Conservation (phyloP, 768 basidiomycete genomes). For the Lyophyllum atratum region DNA sequence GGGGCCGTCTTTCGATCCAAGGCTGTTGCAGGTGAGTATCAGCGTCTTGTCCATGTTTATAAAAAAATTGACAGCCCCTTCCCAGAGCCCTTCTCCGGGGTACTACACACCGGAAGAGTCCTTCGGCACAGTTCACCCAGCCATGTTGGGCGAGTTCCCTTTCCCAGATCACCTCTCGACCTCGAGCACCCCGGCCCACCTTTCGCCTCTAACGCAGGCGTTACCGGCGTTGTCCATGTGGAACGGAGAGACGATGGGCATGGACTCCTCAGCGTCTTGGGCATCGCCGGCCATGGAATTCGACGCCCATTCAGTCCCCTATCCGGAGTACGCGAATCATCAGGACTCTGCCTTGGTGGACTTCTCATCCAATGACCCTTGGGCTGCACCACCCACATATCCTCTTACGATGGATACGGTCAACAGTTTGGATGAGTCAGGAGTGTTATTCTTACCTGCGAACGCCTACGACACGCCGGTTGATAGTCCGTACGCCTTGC, state of each 20-base stretch:
- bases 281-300: constrained; percentile 4
- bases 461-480: background rate
- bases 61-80: background rate
- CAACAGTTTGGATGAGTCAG: constrained; percentile 5
- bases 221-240: constrained; percentile 42
- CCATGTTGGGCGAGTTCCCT: constrained; percentile 9
- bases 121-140: constrained; percentile 13
- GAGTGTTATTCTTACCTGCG: constrained; percentile 4
- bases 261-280: constrained; percentile 8
- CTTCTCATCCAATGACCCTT: constrained; percentile 1
- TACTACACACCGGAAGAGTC: constrained; percentile 11
- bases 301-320: background rate
- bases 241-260: constrained; percentile 31
- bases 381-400: constrained; percentile 4
- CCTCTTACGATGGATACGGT: background rate
- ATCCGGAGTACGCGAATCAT: background rate
- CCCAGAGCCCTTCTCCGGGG: background rate
- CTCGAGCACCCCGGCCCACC: constrained; percentile 8
- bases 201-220: constrained; percentile 30
- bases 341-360: background rate
- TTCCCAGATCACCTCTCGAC: constrained; percentile 15
- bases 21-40: constrained; percentile 11
- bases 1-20: constrained; percentile 11
- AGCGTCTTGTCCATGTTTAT: background rate
- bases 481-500: background rate